Percentiles rank a stretch among this genome's conserved stretches.
These are phyloP conservation scores for Claviceps cyperi DNA, from an alignment of 2,329 filamentous ascomycete genomes.

Conservation along the genomic window DNA sequence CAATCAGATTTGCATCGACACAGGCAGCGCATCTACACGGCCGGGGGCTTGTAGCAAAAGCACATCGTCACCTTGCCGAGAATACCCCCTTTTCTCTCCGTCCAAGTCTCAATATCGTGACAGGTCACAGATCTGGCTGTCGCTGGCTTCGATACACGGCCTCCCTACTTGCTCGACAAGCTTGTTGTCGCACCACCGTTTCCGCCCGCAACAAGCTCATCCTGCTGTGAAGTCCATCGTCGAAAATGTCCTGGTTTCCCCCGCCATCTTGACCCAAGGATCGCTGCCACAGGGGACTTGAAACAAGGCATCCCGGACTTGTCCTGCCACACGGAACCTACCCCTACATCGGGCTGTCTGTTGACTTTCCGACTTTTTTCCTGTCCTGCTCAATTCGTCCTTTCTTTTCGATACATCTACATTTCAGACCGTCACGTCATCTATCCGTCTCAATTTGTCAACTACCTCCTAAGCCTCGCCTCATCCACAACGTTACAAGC, in stretches of 20 bases:
- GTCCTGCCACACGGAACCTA: slow-evolving; percentile 1
- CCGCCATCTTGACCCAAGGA: slow-evolving; percentile 7
- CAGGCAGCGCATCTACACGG: no score
- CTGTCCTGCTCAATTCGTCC: not conserved
- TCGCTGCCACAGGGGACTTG: slow-evolving; percentile 8
- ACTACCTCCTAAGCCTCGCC: no score
- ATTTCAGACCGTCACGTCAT: not conserved
- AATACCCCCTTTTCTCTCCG: no score
- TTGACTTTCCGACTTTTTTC: not conserved
- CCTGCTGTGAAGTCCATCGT: not conserved
- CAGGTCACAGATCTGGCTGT: no score
- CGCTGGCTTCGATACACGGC: no score
- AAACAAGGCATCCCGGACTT: slow-evolving; percentile 7
- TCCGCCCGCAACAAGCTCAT: no score
- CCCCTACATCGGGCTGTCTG: not conserved
- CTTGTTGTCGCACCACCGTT: no score
- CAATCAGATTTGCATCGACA: no score
- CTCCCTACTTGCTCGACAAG: no score
- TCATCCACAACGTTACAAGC: not conserved
- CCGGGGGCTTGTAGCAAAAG: no score
- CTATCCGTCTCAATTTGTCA: not conserved
- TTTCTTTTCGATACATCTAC: not conserved
- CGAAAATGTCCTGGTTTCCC: slow-evolving; percentile 6
- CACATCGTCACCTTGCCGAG: no score
- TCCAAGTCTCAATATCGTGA: no score